A percentile compares a stretch with the other conserved stretches of the same genome.
Evolutionary conservation across 108 stramenopile genomes (phyloP).

Genomic region (Skeletonema menzelii): DNA sequence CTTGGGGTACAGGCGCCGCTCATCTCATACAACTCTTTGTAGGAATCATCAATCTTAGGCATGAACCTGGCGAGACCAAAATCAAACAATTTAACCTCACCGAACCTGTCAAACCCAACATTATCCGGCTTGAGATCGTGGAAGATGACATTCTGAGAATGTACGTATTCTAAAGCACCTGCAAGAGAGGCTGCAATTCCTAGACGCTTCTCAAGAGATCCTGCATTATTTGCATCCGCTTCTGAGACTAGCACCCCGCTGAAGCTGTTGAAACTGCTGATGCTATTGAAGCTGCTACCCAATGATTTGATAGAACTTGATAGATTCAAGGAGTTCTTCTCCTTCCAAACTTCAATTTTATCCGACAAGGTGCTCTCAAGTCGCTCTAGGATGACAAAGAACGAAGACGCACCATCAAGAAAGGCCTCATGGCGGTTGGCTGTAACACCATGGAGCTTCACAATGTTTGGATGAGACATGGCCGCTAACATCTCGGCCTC

Average conservation of each 20-base stretch:
- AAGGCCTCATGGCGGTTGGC: neutral
- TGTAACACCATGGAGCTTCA: neutral
- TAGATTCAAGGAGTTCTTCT: neutral
- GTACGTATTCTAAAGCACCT: slow-evolving; percentile 74
- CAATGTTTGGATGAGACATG: neutral
- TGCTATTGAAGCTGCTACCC: neutral
- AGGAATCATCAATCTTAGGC: slow-evolving; percentile 56
- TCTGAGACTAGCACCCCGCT: neutral
- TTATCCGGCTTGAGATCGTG: slow-evolving; percentile 56
- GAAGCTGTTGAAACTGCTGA: neutral
- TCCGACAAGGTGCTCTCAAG: slow-evolving; percentile 55
- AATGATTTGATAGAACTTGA: neutral
- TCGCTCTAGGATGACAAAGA: slow-evolving; percentile 81
- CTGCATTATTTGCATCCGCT: neutral
- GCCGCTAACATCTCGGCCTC: slow-evolving; percentile 3
- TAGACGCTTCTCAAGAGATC: neutral
- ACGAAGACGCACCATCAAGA: slow-evolving; percentile 19
- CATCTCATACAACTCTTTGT: slow-evolving; percentile 62
- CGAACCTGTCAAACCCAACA: neutral
- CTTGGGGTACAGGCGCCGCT: slow-evolving; percentile 75
- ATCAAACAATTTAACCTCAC: neutral
- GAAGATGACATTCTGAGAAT: slow-evolving; percentile 67
- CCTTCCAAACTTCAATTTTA: neutral
- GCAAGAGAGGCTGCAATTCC: neutral
- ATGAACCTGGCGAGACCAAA: neutral